These are phyloP conservation scores for Ogataea thermomethanolica DNA, from an alignment of 805 yeast species.

Conservation along the genomic window DNA sequence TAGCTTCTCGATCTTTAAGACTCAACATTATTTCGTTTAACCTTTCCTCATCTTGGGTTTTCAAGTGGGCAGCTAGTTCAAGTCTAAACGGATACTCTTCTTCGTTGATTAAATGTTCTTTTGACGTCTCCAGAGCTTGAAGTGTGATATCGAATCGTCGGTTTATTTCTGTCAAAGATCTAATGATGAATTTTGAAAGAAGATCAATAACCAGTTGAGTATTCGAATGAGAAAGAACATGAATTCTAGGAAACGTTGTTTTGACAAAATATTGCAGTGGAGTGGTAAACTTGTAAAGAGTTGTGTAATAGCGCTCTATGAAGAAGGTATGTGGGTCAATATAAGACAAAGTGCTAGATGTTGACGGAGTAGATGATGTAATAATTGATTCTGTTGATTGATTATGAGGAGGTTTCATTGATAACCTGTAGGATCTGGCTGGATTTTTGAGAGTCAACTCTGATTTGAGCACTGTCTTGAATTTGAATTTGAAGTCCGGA, in stretches of 20 bases:
- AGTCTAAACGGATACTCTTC: constrained; percentile 13
- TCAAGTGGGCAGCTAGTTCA: neutral
- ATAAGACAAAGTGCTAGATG: constrained; percentile 4
- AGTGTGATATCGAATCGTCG: constrained; percentile 11
- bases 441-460: no score
- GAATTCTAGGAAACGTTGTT: constrained; percentile 30
- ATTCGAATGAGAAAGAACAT: constrained; percentile 26
- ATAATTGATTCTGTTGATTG: no score
- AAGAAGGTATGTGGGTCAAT: constrained; percentile 30
- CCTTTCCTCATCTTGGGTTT: neutral
- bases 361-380: neutral
- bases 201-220: constrained; percentile 18
- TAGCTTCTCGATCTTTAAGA: constrained; percentile 28
- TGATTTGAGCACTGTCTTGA: no score
- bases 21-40: constrained; percentile 16
- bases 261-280: constrained; percentile 32
- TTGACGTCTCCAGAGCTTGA: neutral
- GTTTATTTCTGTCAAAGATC: constrained; percentile 21
- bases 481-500: no score
- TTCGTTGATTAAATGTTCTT: constrained; percentile 3
- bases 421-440: no score
- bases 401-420: no score
- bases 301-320: constrained; percentile 26
- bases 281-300: constrained; percentile 25
- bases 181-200: constrained; percentile 18